Conservation (phyloP, 2,329 filamentous ascomycete species). For the Colletotrichum zoysiae region DNA sequence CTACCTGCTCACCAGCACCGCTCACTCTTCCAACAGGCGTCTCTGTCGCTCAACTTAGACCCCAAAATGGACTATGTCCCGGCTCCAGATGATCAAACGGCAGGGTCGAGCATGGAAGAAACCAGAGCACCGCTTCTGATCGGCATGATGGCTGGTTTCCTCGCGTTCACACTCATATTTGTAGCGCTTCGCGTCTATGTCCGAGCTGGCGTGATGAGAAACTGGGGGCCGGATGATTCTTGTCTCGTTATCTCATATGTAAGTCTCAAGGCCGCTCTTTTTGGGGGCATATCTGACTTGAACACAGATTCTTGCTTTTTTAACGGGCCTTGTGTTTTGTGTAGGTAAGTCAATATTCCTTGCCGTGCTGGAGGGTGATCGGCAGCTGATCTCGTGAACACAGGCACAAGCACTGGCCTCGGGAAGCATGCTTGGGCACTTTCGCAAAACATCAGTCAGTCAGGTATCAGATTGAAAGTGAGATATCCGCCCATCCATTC, state of each 20-base stretch:
- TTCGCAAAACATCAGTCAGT: background rate
- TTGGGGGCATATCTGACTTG: background rate
- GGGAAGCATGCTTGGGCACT: constrained; percentile 24
- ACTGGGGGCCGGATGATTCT: constrained; percentile 34
- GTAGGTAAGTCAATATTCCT: background rate
- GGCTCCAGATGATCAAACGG: background rate
- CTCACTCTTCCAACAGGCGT: background rate
- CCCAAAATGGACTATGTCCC: constrained; percentile 3
- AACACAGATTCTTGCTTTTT: background rate
- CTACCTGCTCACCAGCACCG: background rate
- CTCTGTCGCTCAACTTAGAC: no score
- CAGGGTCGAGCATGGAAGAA: constrained; percentile 3
- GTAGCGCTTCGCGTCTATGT: constrained; percentile 26
- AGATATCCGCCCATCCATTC: background rate
- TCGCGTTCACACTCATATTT: constrained; percentile 22
- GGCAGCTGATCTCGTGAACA: background rate
- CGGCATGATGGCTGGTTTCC: constrained; percentile 1
- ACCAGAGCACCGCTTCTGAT: constrained; percentile 21
- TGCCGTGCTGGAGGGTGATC: no score
- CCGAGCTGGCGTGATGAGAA: constrained; percentile 23
- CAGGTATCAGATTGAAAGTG: constrained; percentile 6
- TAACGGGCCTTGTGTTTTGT: constrained; percentile 15
- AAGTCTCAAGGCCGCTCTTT: background rate
- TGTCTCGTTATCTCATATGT: constrained; percentile 25
- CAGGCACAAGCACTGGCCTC: constrained; percentile 27